Percentiles rank a stretch among this genome's conserved stretches.
These are phyloP conservation scores for Oidium heveae DNA, from an alignment of 2,329 filamentous ascomycete genomes.

Conservation along the genomic window DNA sequence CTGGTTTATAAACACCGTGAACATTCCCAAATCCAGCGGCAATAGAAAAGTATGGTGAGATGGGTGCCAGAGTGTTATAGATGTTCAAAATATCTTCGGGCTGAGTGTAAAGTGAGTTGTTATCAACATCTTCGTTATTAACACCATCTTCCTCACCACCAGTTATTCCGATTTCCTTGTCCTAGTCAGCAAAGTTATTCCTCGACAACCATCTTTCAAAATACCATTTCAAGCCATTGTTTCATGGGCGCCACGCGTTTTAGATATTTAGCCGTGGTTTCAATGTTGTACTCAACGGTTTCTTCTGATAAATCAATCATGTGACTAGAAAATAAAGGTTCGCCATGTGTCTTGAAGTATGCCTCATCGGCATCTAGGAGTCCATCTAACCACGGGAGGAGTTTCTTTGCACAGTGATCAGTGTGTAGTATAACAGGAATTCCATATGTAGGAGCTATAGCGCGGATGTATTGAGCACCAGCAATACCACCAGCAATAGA, in stretches of 20 bases:
- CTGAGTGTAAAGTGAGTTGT: constrained; percentile 92
- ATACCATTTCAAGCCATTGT: constrained; percentile 96
- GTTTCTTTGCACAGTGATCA: constrained; percentile 99
- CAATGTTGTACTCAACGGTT: constrained; percentile 67
- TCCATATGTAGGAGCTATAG: constrained; percentile 65
- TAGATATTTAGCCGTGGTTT: constrained; percentile 79
- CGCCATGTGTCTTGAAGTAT: constrained; percentile 81
- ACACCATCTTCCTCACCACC: constrained; percentile 96
- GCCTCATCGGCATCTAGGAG: constrained; percentile 85
- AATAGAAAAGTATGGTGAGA: constrained; percentile 94
- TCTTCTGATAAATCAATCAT: constrained; percentile 98
- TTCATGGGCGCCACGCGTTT: constrained; percentile 90
- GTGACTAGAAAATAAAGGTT: constrained; percentile 86
- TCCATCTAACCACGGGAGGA: constrained; percentile 89
- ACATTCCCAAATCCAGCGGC: constrained; percentile 97
- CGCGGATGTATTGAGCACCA: constrained; percentile 78
- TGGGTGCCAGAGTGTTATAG: constrained; percentile 59
- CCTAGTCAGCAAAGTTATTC: not conserved
- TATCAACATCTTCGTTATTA: constrained; percentile 95
- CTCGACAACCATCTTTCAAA: constrained; percentile 4
- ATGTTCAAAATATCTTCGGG: constrained; percentile 88
- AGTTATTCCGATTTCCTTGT: constrained; percentile 65
- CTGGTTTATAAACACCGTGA: constrained; percentile 96
- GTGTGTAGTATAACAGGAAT: constrained; percentile 86
- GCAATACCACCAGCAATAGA: constrained; percentile 75